Evolutionary conservation across 805 yeast genomes (phyloP), one percentile per base, ranked within the genome.

Genomic region (Naumovozyma castellii): DNA sequence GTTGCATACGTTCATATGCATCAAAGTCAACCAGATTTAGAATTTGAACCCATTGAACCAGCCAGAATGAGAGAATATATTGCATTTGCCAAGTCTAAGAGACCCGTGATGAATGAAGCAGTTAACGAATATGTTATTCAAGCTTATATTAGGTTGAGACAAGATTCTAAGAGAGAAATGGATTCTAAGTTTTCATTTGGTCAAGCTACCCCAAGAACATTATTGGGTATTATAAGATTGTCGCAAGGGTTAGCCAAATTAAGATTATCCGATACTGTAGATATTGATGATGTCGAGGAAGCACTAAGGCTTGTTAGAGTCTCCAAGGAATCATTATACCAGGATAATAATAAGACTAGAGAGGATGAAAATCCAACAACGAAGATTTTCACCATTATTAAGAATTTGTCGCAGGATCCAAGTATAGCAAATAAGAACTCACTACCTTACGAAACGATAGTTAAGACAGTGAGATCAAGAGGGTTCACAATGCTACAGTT

Each of bases 1-100:
- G 97, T 92, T 47, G 80, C 98, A 10, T 87, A 75, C 57, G 99
- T 92, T 33, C 99, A 92, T 65, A 87, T 86, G 88, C 83, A 83
- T 64, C 84, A 80, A 64, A 73, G 67, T 40, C 96, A 90, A 53
- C 98, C 99, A 3, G 78, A 72, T 32, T 68, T 73, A 69, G 81
- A 71, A 34, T 75, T 79, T 48, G 79, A 74, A 45, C 94, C 96
- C 13, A 66, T 90, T 33, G 87, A 81, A 45, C 78, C 95, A 0
- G 60, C 75, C 6, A 76, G 85, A 19, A 80, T 92, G 56, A 77
- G 98, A 56, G 95, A 86, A 59, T 88, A 76, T 58, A 81, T 92
- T 47, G 80, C 94, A 2, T 70, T 77, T 56, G 97, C 99, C 0
- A 78, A 95, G 54, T 68, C 79, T 19, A 80, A 69, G 60, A 74